phyloP scores from a whole-genome alignment of 176 grass and related monocot species.

The bread wheat (Triticum aestivum) region IWGSC_CS_RefSeq_v2.1 NC_057804.1:85040547-85041046 shows the following conservation, averaged over 20 bases:
- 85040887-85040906: slow-evolving; percentile 69
- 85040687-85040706: too few species aligned
- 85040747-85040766: background rate
- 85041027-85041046: slow-evolving; percentile 62
- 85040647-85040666: too few species aligned
- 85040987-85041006: slow-evolving; percentile 76
- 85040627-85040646: background rate
- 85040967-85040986: slow-evolving; percentile 75
- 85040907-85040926: slow-evolving; percentile 83
- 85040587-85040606: slow-evolving; percentile 1
- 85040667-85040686: too few species aligned
- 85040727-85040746: background rate
- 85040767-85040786: too few species aligned
- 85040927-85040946: slow-evolving; percentile 46
- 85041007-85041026: slow-evolving; percentile 89
- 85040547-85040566: background rate
- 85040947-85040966: slow-evolving; percentile 71
- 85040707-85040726: background rate
- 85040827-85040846: background rate
- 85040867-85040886: slow-evolving; percentile 88
- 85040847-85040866: slow-evolving; percentile 65
- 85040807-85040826: too few species aligned
- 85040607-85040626: background rate
- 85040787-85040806: background rate
- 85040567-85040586: background rate